Evolutionary conservation across 1,139 yeast genomes (phyloP), one percentile per base, ranked within the genome.

Genomic region (Pichia cactophila): DNA sequence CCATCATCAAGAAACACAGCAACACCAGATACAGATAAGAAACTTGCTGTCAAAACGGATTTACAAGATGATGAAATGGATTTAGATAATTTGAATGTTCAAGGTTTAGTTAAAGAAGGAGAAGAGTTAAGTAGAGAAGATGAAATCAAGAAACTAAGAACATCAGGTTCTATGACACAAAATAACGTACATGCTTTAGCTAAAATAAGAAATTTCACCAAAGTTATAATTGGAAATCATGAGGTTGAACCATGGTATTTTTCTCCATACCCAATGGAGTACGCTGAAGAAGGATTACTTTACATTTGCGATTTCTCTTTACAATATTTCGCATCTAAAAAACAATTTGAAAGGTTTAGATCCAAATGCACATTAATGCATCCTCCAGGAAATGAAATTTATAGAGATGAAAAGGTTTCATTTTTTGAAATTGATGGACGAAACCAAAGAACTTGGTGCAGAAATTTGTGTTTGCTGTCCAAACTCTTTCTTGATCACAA

Each of bases 181-280:
- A 76, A 75, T 56, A 60, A 64, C 17, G 75, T 74, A 46, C 83
- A 81, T 62, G 98, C 92, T 62, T 88, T 92, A 28, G 89, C 97
- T 0, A 75, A 95, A 53, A 97, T 92, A 43, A 77, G 97, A 59
- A 92, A 92, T 63, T 73, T 94, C 56, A 74, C 79, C 39, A 74
- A 79, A 44, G 78, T 92, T 4, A 83, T 88, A 5, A 80, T 92
- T 68, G 99, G 98, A 1, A 86, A 85, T 55, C 89, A 83, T 66
- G 86, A 86, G 55, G 87, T 94, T 45, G 99, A 92, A 64, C 98
- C 99, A 1, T 92, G 99, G 99, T 94, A 92, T 68, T 92, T 94
- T 63, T 86, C 96, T 2, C 97, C 99, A 0, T 92, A 94, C 64
- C 99, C 99, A 0, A 75, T 88, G 16, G 98, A 92, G 64, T 75